Conservation (phyloP, 2,329 filamentous ascomycete genomes). For the Exserohilum turcica region DNA sequence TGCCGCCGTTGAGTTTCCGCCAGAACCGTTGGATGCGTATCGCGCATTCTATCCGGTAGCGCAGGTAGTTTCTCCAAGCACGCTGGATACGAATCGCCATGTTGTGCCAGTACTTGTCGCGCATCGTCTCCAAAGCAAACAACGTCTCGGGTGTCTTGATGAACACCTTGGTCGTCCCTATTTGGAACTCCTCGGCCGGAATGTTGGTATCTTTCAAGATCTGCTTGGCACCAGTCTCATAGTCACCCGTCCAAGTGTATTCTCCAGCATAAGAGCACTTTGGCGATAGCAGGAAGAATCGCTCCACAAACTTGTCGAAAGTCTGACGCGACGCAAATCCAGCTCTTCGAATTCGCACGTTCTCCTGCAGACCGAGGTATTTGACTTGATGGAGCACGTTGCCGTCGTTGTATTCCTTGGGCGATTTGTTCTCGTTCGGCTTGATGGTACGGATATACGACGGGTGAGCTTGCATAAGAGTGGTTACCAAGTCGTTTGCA, state of each 20-base stretch:
- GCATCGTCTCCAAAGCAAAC: slow-evolving; percentile 96
- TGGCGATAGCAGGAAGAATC: slow-evolving; percentile 93
- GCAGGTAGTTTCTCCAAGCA: slow-evolving; percentile 94
- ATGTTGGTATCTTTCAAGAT: slow-evolving; percentile 97
- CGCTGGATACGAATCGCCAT: slow-evolving; percentile 98
- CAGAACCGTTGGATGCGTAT: slow-evolving; percentile 94
- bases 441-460: slow-evolving; percentile 99
- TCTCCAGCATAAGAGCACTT: slow-evolving; percentile 96
- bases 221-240: slow-evolving; percentile 84
- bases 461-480: slow-evolving; percentile 94
- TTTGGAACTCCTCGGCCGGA: slow-evolving; percentile 91
- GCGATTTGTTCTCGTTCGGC: slow-evolving; percentile 98
- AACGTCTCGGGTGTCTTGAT: slow-evolving; percentile 98
- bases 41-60: slow-evolving; percentile 89
- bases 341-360: slow-evolving; percentile 93
- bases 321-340: slow-evolving; percentile 97
- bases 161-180: slow-evolving; percentile 96
- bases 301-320: slow-evolving; percentile 97
- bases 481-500: slow-evolving; percentile 92
- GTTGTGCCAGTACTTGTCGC: slow-evolving; percentile 98
- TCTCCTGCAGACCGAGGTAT: slow-evolving; percentile 98
- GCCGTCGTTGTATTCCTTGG: slow-evolving; percentile 84
- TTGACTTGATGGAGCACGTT: slow-evolving; percentile 99
- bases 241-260: slow-evolving; percentile 92
- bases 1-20: slow-evolving; percentile 88